phyloP scores from a whole-genome alignment of 495 filamentous ascomycete species.

The Hypoxylon intermedium region DNA sequence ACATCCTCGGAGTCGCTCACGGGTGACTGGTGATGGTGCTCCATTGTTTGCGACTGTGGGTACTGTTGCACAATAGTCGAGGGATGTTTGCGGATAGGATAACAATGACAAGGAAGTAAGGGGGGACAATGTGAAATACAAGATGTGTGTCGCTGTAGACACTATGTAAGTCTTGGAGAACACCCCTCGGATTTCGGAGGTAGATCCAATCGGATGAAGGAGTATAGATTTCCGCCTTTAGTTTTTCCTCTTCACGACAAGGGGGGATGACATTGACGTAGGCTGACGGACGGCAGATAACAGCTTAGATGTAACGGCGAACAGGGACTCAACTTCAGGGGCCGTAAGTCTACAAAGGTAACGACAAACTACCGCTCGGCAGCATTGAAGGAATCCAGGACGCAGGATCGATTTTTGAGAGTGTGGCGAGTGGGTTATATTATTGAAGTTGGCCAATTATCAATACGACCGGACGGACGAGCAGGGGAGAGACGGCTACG shows the following conservation, averaged over 20 bases:
- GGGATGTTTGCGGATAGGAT: neutral
- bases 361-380: neutral
- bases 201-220: constrained; percentile 11
- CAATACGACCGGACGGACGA: neutral
- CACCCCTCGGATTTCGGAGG: constrained; percentile 25
- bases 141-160: neutral
- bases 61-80: neutral
- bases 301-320: neutral
- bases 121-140: constrained; percentile 5
- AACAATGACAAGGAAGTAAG: constrained; percentile 8
- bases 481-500: neutral
- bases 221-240: constrained; percentile 17
- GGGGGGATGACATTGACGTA: constrained; percentile 11
- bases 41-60: constrained; percentile 3
- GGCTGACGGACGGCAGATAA: neutral
- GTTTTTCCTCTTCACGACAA: neutral
- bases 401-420: neutral
- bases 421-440: neutral
- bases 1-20: constrained; percentile 32
- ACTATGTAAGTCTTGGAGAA: constrained; percentile 9
- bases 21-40: constrained; percentile 6
- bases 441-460: neutral
- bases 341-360: neutral
- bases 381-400: neutral
- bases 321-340: neutral